A percentile compares a stretch with the other conserved stretches of the same genome.
Evolutionary conservation across 139 green algal genomes (phyloP).

Genomic region (Coelastrella sp.): DNA sequence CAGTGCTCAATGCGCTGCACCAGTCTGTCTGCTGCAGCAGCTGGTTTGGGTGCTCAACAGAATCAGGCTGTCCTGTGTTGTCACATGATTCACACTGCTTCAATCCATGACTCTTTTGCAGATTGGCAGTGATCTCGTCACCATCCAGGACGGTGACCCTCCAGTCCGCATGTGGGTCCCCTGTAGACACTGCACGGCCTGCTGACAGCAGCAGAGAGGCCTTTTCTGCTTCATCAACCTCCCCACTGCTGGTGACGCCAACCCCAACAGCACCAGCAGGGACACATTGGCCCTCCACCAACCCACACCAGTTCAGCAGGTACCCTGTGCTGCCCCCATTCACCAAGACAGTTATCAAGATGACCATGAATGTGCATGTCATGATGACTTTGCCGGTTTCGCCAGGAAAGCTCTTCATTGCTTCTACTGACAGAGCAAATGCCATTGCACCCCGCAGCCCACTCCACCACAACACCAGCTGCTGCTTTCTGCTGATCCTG

Average conservation of each 20-base stretch:
- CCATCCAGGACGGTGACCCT: no score
- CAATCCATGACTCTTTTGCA: no score
- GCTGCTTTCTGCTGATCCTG: conserved; percentile 5
- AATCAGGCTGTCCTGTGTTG: no score
- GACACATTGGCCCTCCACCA: background rate
- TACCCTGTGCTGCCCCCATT: conserved; percentile 60
- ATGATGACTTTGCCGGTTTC: conserved; percentile 58
- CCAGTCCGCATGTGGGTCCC: no score
- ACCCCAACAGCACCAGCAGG: background rate
- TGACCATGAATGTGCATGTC: conserved; percentile 66
- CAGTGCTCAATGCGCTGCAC: no score
- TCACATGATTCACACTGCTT: no score
- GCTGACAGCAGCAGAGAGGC: background rate
- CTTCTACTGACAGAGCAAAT: conserved; percentile 70
- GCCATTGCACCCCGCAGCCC: conserved; percentile 74
- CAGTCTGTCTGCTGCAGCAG: no score
- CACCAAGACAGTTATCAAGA: conserved; percentile 70
- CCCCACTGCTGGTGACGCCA: background rate
- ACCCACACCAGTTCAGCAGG: conserved; percentile 48
- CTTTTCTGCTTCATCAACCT: background rate
- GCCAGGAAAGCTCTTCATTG: conserved; percentile 50
- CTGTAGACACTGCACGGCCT: background rate
- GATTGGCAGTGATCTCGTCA: background rate
- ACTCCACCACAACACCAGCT: conserved; percentile 75
- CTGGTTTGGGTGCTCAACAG: no score